These are phyloP conservation scores for Lentinula detonsa DNA, from an alignment of 768 basidiomycete species.

Conservation along the genomic window DNA sequence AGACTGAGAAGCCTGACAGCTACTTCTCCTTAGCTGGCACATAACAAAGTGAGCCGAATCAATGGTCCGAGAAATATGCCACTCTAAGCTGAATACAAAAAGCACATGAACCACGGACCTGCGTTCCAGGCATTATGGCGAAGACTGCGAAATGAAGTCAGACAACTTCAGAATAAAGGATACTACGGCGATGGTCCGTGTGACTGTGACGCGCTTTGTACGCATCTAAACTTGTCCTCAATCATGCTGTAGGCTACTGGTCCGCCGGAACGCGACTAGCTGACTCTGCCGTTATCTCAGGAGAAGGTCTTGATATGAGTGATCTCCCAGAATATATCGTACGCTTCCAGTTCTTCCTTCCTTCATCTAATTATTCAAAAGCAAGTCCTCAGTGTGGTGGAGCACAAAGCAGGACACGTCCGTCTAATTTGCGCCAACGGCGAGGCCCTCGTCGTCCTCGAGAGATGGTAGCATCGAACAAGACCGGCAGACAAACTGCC, in stretches of 20 bases:
- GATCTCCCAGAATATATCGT: slow-evolving; percentile 81
- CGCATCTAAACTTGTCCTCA: neutral
- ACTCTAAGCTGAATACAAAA: neutral
- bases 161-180: slow-evolving; percentile 62
- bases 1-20: neutral
- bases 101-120: slow-evolving; percentile 81
- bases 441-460: slow-evolving; percentile 26
- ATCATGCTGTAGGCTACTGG: slow-evolving; percentile 58
- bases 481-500: slow-evolving; percentile 55
- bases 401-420: slow-evolving; percentile 59
- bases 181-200: slow-evolving; percentile 79
- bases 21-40: slow-evolving; percentile 52
- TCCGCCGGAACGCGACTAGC: slow-evolving; percentile 67
- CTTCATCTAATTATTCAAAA: neutral
- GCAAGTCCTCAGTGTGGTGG: slow-evolving; percentile 56
- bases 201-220: slow-evolving; percentile 2
- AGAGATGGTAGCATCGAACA: slow-evolving; percentile 43
- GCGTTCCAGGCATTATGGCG: slow-evolving; percentile 74
- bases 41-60: slow-evolving; percentile 56
- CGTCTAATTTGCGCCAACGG: slow-evolving; percentile 37
- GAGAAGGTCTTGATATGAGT: slow-evolving; percentile 43
- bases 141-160: slow-evolving; percentile 58
- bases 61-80: neutral
- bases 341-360: neutral
- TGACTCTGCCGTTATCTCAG: slow-evolving; percentile 53